A percentile compares a stretch with the other conserved stretches of the same genome.
Conservation (phyloP, 2,329 filamentous ascomycete genomes). For the Phialophora tarda region DNA sequence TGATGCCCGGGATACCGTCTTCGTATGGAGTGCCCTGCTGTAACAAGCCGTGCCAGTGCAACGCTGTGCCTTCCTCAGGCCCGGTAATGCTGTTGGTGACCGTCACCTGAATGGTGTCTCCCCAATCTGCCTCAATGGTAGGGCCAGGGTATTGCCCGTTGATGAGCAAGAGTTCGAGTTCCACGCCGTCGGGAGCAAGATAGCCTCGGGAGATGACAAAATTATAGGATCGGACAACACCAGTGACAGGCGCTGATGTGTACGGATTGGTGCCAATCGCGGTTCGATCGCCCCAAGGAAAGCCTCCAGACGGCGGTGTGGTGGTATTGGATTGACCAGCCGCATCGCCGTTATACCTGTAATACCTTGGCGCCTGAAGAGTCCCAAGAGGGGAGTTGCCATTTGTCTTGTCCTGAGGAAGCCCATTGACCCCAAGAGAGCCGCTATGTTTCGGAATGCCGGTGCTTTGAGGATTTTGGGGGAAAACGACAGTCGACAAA, state of each 20-base stretch:
- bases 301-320: conserved; percentile 24
- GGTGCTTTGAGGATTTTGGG: conserved; percentile 1
- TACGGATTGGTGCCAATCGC: conserved; percentile 33
- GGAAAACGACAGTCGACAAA: conserved; percentile 25
- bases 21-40: conserved; percentile 49
- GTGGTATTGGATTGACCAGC: conserved; percentile 6
- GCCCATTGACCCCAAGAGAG: conserved; percentile 25
- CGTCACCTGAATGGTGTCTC: conserved; percentile 41
- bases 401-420: conserved; percentile 32
- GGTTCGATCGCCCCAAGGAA: conserved; percentile 32
- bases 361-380: conserved; percentile 30
- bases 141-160: conserved; percentile 72
- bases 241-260: conserved; percentile 25
- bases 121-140: conserved; percentile 47
- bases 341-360: conserved; percentile 25
- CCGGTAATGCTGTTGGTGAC: conserved; percentile 46
- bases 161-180: conserved; percentile 43
- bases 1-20: conserved; percentile 58
- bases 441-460: conserved; percentile 17
- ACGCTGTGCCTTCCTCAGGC: conserved; percentile 44
- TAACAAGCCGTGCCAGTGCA: conserved; percentile 52
- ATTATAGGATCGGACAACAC: conserved; percentile 26
- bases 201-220: conserved; percentile 25
- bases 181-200: conserved; percentile 28
- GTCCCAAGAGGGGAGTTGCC: conserved; percentile 33